Evolutionary conservation across 169 alveolate species (phyloP), one percentile per base, ranked within the genome.

Genomic region (Sarcocystis neurona): DNA sequence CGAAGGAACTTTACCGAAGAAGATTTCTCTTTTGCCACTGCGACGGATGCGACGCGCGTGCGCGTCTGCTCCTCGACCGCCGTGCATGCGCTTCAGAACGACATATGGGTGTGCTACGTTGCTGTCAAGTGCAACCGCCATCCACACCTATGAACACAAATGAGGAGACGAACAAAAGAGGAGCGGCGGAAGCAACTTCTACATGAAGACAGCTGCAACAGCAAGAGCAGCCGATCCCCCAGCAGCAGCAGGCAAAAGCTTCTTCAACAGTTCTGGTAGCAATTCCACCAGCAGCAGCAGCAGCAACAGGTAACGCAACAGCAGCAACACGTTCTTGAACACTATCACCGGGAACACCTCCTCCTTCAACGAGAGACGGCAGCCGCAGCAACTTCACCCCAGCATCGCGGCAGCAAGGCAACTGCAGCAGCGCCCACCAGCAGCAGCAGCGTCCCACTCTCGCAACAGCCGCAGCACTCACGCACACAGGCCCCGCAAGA

Each of bases 1-100:
- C 12, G 66, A 53, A 53, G 23, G 66, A 12, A 53, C 43, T 37
- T 63, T 37, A 63, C 75, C 75, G 39, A 63, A 63, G 39, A 63
- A 63, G 6, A 63, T 63, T 30, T 63, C 75, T 63, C 75, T 63
- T 37, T 63, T 37, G 4, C 75, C 75, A 63, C 75, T 63, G 15
- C 10, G 27, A 20, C 75, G 75, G n/a, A 63, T 63, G 12, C n/a
- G 75, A 15, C n/a, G 10, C 34, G 41, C 75, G 43, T 37, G 75
- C 15, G 15, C 34, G 27, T 63, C 75, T n/a, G n/a, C n/a, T n/a
- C n/a, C n/a, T 5, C 39, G 30, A 5, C 41, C 41, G 27, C n/a
- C 41, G 12, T 6, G 75, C 75, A 63, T 63, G 30, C 75, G 30
- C 75, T 63, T 63, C 43, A 63, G 75, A 37, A 63, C 75, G 39